Evolutionary conservation across 129 eudicot species (phyloP), one percentile per base, ranked within the genome.

Genomic region (Escallonia rubra): DNA sequence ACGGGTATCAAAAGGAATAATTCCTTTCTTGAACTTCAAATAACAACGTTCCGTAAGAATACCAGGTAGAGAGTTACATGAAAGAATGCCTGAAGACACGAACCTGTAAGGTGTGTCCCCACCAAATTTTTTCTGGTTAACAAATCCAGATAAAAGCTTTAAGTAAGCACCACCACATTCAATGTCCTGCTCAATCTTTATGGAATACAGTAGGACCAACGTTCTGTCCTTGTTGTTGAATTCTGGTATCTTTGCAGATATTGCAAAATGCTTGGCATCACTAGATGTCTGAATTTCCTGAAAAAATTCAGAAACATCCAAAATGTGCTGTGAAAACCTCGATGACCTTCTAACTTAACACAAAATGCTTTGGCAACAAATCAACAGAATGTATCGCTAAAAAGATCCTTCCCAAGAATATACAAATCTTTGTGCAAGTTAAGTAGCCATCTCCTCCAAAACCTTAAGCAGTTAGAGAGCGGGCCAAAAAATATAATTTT

Each of bases 91-190:
- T 16, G 43, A 58, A 63, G 41, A 42, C 9, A 10, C 51, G 49
- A 63, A 90, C 97, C 97, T 90, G 86, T 90, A 90, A 52, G 97
- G 97, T 63, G 97, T 85, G 81, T 90, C 97, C 8, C 97, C 97
- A 14, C 97, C 96, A 47, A 90, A 90, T 70, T 90, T 90, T 84
- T 90, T 90, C 70, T 90, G 97, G 71, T 90, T 89, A 57, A 90
- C 92, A 71, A 69, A 86, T 71, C 88, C 97, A 48, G 96, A 87
- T 57, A 87, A 74, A 65, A 90, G 93, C 81, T 90, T 90, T 64
- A 90, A 82, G 69, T 90, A 90, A 56, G 92, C 97, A 41, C 97
- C 97, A 68, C 97, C 97, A 72, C 97, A 90, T 61, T 90, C 97
- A 48, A 90, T 89, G 52, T 90, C 95, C 65, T 90, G 97, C 55